Conservation (phyloP, 176 grass and related monocot genomes). For the Carex pumila region DNA sequence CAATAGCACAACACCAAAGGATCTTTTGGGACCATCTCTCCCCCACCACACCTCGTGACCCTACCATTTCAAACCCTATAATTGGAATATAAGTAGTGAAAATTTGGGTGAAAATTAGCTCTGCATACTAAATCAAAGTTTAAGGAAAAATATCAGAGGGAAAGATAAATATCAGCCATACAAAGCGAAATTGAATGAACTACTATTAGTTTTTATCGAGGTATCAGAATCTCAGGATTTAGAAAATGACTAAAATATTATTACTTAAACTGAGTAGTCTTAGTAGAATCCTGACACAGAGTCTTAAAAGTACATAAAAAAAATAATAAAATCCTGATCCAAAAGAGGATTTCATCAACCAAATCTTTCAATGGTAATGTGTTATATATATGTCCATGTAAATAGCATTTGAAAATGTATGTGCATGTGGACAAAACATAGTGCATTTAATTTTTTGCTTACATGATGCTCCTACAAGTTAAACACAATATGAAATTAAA, state of each 20-base stretch:
- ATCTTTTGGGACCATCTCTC: conserved; percentile 86
- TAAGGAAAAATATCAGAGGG: not conserved
- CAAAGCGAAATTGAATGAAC: not conserved
- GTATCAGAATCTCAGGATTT: not conserved
- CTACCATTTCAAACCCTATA: conserved; percentile 8
- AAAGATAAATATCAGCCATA: not conserved
- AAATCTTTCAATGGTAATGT: not conserved
- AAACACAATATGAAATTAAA: not conserved
- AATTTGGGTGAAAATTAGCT: not conserved
- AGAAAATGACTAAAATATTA: not conserved
- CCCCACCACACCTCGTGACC: conserved; percentile 37
- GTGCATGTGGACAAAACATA: not conserved
- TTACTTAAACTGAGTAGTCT: not conserved
- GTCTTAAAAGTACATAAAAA: not conserved
- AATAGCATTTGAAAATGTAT: not conserved
- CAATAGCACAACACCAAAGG: conserved; percentile 73
- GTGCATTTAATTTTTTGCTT: not conserved
- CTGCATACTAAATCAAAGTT: not conserved
- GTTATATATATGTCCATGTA: not conserved
- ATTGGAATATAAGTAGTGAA: not conserved
- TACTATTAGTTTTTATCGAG: not conserved
- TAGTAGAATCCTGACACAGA: not conserved
- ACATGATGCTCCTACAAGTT: not conserved
- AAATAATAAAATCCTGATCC: not conserved
- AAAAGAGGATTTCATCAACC: not conserved